Evolutionary conservation across 305 asterid genomes (phyloP).

Genomic region (Salvia sclarea): DNA sequence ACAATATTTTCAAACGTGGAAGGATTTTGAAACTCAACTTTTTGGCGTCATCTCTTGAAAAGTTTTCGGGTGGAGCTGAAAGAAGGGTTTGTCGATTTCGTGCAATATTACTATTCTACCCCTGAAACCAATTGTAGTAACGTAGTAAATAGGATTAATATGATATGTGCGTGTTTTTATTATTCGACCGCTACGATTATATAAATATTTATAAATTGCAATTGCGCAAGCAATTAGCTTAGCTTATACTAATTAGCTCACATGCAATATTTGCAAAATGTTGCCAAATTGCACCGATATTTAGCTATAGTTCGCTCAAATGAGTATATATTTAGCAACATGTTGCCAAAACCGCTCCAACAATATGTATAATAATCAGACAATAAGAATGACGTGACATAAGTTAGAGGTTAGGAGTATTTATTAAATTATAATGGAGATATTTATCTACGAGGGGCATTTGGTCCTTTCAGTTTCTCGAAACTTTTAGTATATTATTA

Average conservation of each 20-base stretch:
- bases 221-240: not conserved
- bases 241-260: not conserved
- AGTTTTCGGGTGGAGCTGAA: not conserved
- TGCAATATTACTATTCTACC: not conserved
- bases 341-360: not conserved
- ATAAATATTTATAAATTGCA: not conserved
- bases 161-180: no score
- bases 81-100: not conserved
- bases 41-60: not conserved
- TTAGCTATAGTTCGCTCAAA: no score
- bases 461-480: not conserved
- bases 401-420: not conserved
- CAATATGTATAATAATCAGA: not conserved
- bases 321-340: no score
- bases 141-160: not conserved
- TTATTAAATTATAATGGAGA: not conserved
- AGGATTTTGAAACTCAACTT: not conserved
- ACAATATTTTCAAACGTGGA: not conserved
- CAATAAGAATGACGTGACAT: not conserved
- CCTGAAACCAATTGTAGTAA: not conserved
- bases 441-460: not conserved
- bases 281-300: no score
- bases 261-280: not conserved
- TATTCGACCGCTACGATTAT: not conserved
- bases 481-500: not conserved